A percentile compares a stretch with the other conserved stretches of the same genome.
Conservation (phyloP, 2,329 filamentous ascomycete species). For the Fusarium decemcellulare region DNA sequence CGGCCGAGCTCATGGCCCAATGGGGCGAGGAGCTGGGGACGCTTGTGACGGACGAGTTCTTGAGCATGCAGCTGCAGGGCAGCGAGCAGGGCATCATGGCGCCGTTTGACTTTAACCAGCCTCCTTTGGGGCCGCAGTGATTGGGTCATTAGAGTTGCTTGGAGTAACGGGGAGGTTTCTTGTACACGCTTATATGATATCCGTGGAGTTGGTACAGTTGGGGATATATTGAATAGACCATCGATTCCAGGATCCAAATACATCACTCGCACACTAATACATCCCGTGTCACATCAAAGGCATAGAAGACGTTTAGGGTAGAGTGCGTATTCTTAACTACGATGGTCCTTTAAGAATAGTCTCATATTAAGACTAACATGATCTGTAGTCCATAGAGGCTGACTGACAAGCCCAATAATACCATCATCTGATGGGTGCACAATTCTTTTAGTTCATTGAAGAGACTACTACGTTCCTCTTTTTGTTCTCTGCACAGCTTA, state of each 20-base stretch:
- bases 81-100: constrained; percentile 43
- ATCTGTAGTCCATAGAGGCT: too few relatives aligned
- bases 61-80: constrained; percentile 51
- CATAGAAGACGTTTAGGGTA: too few relatives aligned
- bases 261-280: not conserved
- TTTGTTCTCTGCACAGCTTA: too few relatives aligned
- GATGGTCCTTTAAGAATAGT: too few relatives aligned
- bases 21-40: constrained; percentile 51
- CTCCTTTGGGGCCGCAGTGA: constrained; percentile 27
- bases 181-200: not conserved
- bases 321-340: too few relatives aligned
- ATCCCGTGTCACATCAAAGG: too few relatives aligned
- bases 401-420: too few relatives aligned
- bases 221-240: not conserved
- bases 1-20: constrained; percentile 47
- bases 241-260: not conserved
- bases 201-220: not conserved
- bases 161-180: not conserved
- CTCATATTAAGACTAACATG: too few relatives aligned
- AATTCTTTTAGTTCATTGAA: too few relatives aligned
- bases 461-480: too few relatives aligned
- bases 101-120: constrained; percentile 52
- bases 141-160: not conserved
- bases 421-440: too few relatives aligned
- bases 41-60: constrained; percentile 53